Base-by-base conservation (phyloP, 768 basidiomycete genomes). In the Crepidotus variabilis region DNA sequence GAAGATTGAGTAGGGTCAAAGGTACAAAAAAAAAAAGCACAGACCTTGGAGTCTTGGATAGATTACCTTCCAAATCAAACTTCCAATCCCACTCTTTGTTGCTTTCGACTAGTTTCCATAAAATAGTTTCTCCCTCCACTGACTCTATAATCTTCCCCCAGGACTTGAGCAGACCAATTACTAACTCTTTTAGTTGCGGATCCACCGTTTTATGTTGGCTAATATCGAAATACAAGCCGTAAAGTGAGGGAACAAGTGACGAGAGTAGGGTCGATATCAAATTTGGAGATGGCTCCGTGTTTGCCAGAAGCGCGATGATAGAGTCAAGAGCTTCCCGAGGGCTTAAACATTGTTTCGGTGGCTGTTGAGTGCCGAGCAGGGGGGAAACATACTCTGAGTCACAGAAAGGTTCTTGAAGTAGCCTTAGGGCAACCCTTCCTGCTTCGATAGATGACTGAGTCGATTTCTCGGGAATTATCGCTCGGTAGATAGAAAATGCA, bases 201-300 rank as follows among this genome's bases (percentile, higher is more conserved):
- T 93, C 89, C 3, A 85, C 77, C 2, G 84, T 78, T 62, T 80
- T 87, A 24, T 70, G 67, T 21, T 67, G 70, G 24, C 84, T 78
- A 8, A 93, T 64, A 56, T 83, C 73, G 56, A 75, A 77, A 2
- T 80, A 70, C 1, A 94, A 72, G 1, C 84, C 76, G 68, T 92
- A 93, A 6, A 96, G 69, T 0, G 81, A 69, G 0, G 86, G 71
- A 0, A 88, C 61, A 33, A 95, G 81, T 0, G 91, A 90, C 1
- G 87, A 85, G 8, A 94, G 66, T 6, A 93, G 63, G 18, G 74
- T 67, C 0, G 84, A 77, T 39, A 92, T 78, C 43, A 92, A 76
- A 2, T 72, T 68, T 0, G 92, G 88, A 2, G 90, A 87, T 5
- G 92, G 92, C 60, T 95, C 91, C 5, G 86, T 83, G 61, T 94